Evolutionary conservation across 2,329 filamentous ascomycete species (phyloP).

Genomic region (Aquanectria penicillioides): DNA sequence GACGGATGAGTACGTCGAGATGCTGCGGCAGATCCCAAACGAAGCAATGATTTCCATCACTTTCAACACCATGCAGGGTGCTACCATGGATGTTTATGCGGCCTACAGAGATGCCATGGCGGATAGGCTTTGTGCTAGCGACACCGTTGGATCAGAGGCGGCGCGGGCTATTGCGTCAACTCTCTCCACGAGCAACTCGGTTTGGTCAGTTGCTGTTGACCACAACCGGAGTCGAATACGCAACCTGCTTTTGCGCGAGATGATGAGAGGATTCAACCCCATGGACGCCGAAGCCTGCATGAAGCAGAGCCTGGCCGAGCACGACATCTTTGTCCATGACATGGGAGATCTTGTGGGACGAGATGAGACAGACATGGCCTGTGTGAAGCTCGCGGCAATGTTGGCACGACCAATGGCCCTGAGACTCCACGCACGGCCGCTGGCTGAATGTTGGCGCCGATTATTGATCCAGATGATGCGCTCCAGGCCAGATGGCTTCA

Average conservation of each 20-base stretch:
- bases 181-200: too few relatives aligned
- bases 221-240: neutral
- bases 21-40: neutral
- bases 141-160: too few relatives aligned
- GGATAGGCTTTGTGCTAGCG: too few relatives aligned
- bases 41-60: neutral
- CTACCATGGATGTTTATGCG: too few relatives aligned
- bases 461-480: slow-evolving; percentile 1
- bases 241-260: neutral
- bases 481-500: neutral
- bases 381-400: neutral
- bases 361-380: neutral
- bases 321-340: neutral
- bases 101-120: too few relatives aligned
- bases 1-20: neutral
- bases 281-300: neutral
- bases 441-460: neutral
- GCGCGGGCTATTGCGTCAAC: too few relatives aligned
- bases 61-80: neutral
- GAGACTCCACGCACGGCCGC: neutral
- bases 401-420: neutral
- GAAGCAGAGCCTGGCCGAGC: neutral
- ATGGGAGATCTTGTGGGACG: neutral
- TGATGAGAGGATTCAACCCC: neutral
- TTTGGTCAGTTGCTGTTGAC: neutral